phyloP scores from a whole-genome alignment of 2,329 filamentous ascomycete genomes.

The Xylariaceae sp. region DNA sequence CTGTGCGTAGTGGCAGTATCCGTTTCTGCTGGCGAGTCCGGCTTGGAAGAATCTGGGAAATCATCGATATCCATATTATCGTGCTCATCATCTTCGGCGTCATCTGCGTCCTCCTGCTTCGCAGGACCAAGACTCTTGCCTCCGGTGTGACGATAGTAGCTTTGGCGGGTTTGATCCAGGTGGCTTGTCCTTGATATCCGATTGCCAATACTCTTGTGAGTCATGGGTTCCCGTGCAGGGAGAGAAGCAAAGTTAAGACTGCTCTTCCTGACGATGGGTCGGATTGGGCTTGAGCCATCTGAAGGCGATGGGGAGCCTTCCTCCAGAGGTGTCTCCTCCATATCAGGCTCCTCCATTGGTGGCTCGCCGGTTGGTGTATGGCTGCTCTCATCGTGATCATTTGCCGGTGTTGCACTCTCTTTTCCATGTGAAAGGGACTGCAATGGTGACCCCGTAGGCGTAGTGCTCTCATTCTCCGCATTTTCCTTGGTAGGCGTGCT shows the following conservation, averaged over 20 bases:
- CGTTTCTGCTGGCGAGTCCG: conserved; percentile 44
- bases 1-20: conserved; percentile 59
- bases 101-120: conserved; percentile 36
- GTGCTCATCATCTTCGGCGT: conserved; percentile 36
- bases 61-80: conserved; percentile 44
- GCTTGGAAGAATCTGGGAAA: conserved; percentile 39
- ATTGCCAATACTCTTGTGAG: conserved; percentile 76
- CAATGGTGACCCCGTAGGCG: conserved; percentile 31
- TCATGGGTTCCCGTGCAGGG: conserved; percentile 82
- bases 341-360: conserved; percentile 21
- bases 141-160: conserved; percentile 68
- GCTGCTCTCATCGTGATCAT: conserved; percentile 1
- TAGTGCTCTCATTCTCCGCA: conserved; percentile 30
- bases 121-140: conserved; percentile 63
- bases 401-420: conserved; percentile 19
- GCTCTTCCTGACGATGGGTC: conserved; percentile 80
- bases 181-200: conserved; percentile 73
- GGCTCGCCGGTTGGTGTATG: conserved; percentile 18
- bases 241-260: conserved; percentile 92
- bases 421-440: conserved; percentile 10
- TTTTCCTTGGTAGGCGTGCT: conserved; percentile 18
- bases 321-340: conserved; percentile 27
- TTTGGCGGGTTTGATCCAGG: conserved; percentile 64
- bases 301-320: conserved; percentile 50
- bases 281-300: conserved; percentile 67